Evolutionary conservation across 305 asterid genomes (phyloP).

Genomic region (Solanum hybrid): DNA sequence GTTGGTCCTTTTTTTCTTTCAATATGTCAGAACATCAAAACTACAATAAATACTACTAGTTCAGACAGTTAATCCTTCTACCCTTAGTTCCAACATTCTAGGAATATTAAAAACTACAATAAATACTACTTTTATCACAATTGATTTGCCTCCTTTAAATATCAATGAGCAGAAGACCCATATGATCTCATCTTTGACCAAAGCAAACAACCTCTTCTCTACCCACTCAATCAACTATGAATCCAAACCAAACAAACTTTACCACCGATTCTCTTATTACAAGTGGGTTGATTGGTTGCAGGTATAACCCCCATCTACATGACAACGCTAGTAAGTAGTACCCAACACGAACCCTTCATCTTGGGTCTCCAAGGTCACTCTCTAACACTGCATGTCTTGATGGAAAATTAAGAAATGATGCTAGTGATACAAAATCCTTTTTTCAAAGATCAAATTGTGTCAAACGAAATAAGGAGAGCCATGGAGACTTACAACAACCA

Average conservation of each 20-base stretch:
- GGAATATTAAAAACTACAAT: not conserved
- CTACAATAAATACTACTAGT: too few relatives aligned
- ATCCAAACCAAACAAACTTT: not conserved
- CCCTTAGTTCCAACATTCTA: too few relatives aligned
- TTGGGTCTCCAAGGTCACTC: not conserved
- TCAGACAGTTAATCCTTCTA: too few relatives aligned
- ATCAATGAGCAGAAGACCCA: not conserved
- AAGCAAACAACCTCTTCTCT: not conserved
- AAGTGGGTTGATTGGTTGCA: not conserved
- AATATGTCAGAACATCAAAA: too few relatives aligned
- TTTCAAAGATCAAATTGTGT: not conserved
- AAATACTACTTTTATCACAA: too few relatives aligned
- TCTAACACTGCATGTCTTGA: not conserved
- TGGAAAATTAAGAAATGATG: not conserved
- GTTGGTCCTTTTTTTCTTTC: too few relatives aligned
- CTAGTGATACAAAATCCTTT: not conserved
- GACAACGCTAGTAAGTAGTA: not conserved
- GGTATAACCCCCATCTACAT: not conserved
- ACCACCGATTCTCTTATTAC: not conserved
- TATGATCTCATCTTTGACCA: not conserved
- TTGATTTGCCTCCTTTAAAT: not conserved
- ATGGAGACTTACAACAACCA: too few relatives aligned
- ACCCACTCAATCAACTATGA: not conserved
- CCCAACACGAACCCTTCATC: not conserved
- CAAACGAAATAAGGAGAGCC: too few relatives aligned